phyloP scores from a whole-genome alignment of 176 grass and related monocot species.

The Oryza meridionalis region DNA sequence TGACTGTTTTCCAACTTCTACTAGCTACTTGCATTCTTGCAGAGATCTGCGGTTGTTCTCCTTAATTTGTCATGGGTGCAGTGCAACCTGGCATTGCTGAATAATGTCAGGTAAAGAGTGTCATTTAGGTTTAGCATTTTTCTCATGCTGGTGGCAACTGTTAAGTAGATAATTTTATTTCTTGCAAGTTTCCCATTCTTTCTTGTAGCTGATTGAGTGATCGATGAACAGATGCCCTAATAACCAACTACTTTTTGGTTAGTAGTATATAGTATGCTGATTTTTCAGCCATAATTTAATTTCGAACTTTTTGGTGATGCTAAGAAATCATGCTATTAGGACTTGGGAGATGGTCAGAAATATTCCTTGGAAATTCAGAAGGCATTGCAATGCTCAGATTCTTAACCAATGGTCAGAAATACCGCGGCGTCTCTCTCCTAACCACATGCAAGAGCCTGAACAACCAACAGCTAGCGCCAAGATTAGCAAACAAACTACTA shows the following conservation, averaged over 20 bases:
- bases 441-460: neutral
- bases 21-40: neutral
- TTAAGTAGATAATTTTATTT: neutral
- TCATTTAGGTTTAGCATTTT: neutral
- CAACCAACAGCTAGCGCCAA: neutral
- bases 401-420: too few relatives aligned
- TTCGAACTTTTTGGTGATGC: neutral
- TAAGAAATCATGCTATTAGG: neutral
- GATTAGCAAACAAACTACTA: neutral
- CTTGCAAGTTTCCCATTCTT: neutral
- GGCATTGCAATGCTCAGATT: neutral
- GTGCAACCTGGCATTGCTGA: neutral
- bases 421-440: too few relatives aligned
- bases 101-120: neutral
- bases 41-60: slow-evolving; percentile 24
- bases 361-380: neutral
- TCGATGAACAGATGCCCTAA: too few relatives aligned
- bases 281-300: neutral
- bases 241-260: too few relatives aligned
- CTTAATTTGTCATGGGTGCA: neutral
- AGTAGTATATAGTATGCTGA: too few relatives aligned
- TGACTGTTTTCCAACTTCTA: neutral
- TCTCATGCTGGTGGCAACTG: neutral
- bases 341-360: neutral
- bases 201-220: too few relatives aligned